Percentiles rank a stretch among this genome's conserved stretches.
Evolutionary conservation across 352 stramenopile genomes (phyloP).

Genomic region (Pythium insidiosum): DNA sequence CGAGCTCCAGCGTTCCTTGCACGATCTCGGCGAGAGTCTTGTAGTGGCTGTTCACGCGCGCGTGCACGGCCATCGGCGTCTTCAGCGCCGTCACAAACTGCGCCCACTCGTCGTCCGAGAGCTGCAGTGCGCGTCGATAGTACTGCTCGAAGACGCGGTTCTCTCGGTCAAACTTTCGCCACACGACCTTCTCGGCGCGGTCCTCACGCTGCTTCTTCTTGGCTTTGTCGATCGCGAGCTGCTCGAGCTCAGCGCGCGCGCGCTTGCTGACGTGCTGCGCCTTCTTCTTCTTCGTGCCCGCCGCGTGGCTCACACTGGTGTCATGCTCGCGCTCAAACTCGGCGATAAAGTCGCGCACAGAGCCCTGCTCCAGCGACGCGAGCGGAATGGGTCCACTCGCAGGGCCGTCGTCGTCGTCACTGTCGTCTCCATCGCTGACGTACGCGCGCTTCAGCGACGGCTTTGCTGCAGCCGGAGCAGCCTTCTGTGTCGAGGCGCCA

Average conservation of each 20-base stretch:
- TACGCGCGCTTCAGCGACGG: constrained; percentile 5
- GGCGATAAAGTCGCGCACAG: constrained; percentile 53
- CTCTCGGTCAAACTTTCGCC: constrained; percentile 81
- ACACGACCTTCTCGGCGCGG: constrained; percentile 81
- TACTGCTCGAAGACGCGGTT: constrained; percentile 79
- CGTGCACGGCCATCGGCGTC: constrained; percentile 67
- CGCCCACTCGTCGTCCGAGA: constrained; percentile 68
- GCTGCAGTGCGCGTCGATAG: constrained; percentile 67
- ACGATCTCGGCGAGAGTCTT: constrained; percentile 76
- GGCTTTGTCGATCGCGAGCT: constrained; percentile 39
- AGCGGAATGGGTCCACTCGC: constrained; percentile 37
- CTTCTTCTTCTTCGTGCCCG: constrained; percentile 13
- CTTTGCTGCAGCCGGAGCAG: background rate
- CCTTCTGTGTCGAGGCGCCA: too few species aligned
- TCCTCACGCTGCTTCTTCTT: constrained; percentile 55
- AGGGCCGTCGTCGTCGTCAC: constrained; percentile 17
- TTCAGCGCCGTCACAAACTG: constrained; percentile 74
- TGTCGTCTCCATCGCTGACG: constrained; percentile 27
- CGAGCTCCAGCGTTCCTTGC: constrained; percentile 53
- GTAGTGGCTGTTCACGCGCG: constrained; percentile 85
- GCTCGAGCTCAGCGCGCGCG: constrained; percentile 37
- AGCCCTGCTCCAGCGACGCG: constrained; percentile 53
- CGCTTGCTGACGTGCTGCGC: constrained; percentile 42
- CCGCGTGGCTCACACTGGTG: too few species aligned
- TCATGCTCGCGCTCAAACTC: too few species aligned